Conservation (phyloP, 2,329 filamentous ascomycete genomes). For the Aspergillus tanneri region DNA sequence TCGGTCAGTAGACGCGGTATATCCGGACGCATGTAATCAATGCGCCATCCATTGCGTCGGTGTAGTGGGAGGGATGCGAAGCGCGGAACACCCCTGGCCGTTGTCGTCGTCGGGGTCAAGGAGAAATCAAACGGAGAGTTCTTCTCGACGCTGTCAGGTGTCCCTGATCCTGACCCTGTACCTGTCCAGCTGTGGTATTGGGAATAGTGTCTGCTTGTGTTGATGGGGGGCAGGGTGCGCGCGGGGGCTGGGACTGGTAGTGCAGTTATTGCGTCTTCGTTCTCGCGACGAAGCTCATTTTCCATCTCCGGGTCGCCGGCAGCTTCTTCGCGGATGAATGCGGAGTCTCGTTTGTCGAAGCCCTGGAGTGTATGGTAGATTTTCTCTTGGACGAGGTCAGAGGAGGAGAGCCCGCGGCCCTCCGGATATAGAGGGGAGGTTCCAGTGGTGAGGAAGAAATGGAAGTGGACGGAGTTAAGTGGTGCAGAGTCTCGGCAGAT, state of each 20-base stretch:
- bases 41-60: conserved; percentile 74
- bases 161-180: too few relatives aligned
- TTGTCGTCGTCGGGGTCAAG: conserved; percentile 79
- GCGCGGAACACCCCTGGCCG: conserved; percentile 84
- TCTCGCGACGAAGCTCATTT: conserved; percentile 73
- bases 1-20: conserved; percentile 82
- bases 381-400: conserved; percentile 77
- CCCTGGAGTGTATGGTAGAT: conserved; percentile 84
- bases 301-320: conserved; percentile 76
- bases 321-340: conserved; percentile 77
- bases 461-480: conserved; percentile 83
- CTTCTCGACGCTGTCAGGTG: conserved; percentile 3
- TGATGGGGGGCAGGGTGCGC: conserved; percentile 24
- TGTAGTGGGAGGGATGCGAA: conserved; percentile 71
- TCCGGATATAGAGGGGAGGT: conserved; percentile 59
- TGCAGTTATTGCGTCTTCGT: conserved; percentile 80
- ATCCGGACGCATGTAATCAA: conserved; percentile 88
- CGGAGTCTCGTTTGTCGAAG: conserved; percentile 83
- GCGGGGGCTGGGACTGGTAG: conserved; percentile 70
- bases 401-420: conserved; percentile 65
- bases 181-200: too few relatives aligned
- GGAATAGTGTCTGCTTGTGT: conserved; percentile 22
- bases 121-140: conserved; percentile 66
- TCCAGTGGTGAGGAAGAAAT: conserved; percentile 94
- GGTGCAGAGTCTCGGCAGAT: conserved; percentile 90